Percentiles rank a stretch among this genome's conserved stretches.
These are phyloP conservation scores for Hypoxylon intermedium DNA, from an alignment of 495 filamentous ascomycete genomes.

Conservation along the genomic window DNA sequence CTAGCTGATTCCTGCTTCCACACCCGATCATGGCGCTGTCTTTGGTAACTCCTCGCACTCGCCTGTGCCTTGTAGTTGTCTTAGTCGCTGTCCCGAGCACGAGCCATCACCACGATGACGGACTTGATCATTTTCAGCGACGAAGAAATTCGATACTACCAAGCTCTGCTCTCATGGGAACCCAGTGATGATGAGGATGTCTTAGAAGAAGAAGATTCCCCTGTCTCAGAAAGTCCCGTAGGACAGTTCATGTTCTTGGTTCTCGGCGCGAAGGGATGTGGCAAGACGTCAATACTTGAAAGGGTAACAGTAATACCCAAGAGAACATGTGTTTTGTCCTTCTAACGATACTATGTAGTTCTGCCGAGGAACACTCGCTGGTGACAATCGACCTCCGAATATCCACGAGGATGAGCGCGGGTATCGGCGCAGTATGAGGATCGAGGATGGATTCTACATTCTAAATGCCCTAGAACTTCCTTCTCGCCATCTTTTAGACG, in stretches of 20 bases:
- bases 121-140: slow-evolving; percentile 47
- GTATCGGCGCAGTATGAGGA: slow-evolving; percentile 43
- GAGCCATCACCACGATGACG: slow-evolving; percentile 2
- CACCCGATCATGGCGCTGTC: slow-evolving; percentile 1
- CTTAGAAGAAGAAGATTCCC: slow-evolving; percentile 1
- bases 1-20: slow-evolving; percentile 1
- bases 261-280: slow-evolving; percentile 49
- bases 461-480: slow-evolving; percentile 51
- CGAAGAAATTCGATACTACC: slow-evolving; percentile 53
- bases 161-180: slow-evolving; percentile 52
- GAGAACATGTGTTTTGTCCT: neutral
- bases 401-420: slow-evolving; percentile 41
- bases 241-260: slow-evolving; percentile 52
- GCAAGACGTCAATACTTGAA: slow-evolving; percentile 53
- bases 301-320: slow-evolving; percentile 36
- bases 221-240: slow-evolving; percentile 28
- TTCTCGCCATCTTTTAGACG: slow-evolving; percentile 41
- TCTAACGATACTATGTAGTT: slow-evolving; percentile 40
- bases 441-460: slow-evolving; percentile 43
- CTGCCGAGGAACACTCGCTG: slow-evolving; percentile 37
- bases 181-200: slow-evolving; percentile 27
- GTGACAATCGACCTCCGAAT: slow-evolving; percentile 33
- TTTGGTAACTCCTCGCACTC: neutral
- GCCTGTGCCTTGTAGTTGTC: neutral
- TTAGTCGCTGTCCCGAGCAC: neutral